Base-by-base conservation (phyloP, 2,329 filamentous ascomycete genomes). In the Blastomyces gilchristii region DNA sequence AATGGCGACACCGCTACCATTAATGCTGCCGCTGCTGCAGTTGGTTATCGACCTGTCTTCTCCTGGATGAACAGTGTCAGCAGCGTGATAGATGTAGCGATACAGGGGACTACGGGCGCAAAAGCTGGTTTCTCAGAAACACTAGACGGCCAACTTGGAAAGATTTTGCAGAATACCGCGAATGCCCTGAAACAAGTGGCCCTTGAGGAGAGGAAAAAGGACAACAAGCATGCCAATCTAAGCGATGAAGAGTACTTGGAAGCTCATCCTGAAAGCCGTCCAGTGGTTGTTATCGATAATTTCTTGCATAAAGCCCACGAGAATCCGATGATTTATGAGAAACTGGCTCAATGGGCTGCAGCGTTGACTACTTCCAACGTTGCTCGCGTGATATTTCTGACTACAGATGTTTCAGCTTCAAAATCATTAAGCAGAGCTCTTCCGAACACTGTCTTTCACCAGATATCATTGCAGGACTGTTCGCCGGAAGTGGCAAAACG, bases 51-150 rank as follows among this genome's bases (percentile, higher is more conserved):
- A 9, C 94, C 94, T 0, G 86, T 99, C 0, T 99, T 99, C 74
- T 95, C 90, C 0, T 97, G 92, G 90, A 89, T 95, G 77, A 97
- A 97, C 75, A 96, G 87, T 71, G 85, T 97, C 67, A 96, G 90
- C 76, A 96, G 91, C 73, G 85, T 97, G 77, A 81, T 96, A 67
- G 94, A 97, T 69, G 83, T 97, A 47, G 94, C 93, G 28, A 90
- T 94, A 0, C 93, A 97, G 73, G 90, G 92, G 69, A 94, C 94
- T 14, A 96, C 93, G 25, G 93, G 93, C 14, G 89, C 95, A 63
- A 97, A 97, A 76, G 89, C 91, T 6, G 92, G 92, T 8, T 96
- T 97, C 72, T 95, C 90, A 0, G 93, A 97, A 73, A 97, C 91
- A 0, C 79, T 97, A 37, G 93, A 97, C 71, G 87, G 89, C 0